A percentile compares a stretch with the other conserved stretches of the same genome.
These are phyloP conservation scores for Blepharisma stoltei DNA, from an alignment of 73 alveolate species.

Conservation along the genomic window DNA sequence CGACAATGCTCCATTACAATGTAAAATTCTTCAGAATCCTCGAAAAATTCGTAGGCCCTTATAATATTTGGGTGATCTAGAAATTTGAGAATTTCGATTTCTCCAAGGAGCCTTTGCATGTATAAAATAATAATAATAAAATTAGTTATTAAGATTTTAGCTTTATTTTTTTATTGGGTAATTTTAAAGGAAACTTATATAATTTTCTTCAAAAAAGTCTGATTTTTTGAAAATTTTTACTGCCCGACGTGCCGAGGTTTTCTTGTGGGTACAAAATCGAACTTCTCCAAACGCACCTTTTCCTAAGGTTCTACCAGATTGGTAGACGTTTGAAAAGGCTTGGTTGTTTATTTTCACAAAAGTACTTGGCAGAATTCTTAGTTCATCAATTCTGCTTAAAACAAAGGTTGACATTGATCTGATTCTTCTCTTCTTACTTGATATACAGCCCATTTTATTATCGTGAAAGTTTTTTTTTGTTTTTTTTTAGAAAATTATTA, in stretches of 20 bases:
- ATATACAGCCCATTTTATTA: too few relatives aligned
- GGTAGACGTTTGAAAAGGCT: conserved; percentile 33
- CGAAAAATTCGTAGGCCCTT: conserved; percentile 35
- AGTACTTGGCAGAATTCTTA: too few relatives aligned
- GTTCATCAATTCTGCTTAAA: too few relatives aligned
- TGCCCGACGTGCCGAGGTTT: conserved; percentile 37
- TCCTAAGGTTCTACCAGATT: conserved; percentile 48
- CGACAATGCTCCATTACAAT: conserved; percentile 33
- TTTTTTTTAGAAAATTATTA: too few relatives aligned
- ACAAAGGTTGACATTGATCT: too few relatives aligned
- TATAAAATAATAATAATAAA: too few relatives aligned
- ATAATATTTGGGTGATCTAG: conserved; percentile 35
- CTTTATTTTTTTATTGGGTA: too few relatives aligned
- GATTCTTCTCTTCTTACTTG: too few relatives aligned
- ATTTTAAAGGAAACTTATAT: too few relatives aligned
- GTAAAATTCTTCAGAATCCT: conserved; percentile 25
- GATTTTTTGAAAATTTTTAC: conserved; percentile 36
- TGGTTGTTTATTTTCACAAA: too few relatives aligned
- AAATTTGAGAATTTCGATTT: conserved; percentile 22
- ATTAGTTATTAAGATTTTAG: too few relatives aligned
- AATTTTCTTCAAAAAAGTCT: not conserved
- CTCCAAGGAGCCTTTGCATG: not conserved
- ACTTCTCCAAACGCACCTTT: conserved; percentile 48
- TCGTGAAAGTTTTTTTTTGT: too few relatives aligned
- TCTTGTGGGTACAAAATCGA: conserved; percentile 9